Percentiles rank a stretch among this genome's conserved stretches.
phyloP scores from a whole-genome alignment of 2,329 filamentous ascomycete species.

The Juglanconis oblonga region DNA sequence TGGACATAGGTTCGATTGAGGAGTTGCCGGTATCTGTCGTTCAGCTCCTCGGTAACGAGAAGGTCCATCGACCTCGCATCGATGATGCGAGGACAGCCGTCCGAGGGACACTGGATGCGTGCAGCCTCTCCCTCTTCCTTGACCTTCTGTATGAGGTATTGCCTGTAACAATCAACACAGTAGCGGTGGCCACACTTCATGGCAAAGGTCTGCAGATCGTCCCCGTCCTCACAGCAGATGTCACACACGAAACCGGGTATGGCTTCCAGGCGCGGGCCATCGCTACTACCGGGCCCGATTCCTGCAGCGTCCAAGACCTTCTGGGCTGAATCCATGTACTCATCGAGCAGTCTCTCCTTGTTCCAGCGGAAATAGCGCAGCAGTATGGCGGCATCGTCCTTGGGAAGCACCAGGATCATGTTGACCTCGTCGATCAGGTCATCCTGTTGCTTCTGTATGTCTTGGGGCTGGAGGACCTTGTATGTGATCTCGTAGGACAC shows the following conservation, averaged over 20 bases:
- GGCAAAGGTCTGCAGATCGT: conserved; percentile 76
- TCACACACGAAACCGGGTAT: conserved; percentile 83
- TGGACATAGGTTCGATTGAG: conserved; percentile 95
- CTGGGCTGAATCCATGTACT: conserved; percentile 88
- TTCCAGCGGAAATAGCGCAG: conserved; percentile 92
- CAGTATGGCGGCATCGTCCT: conserved; percentile 87
- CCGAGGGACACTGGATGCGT: conserved; percentile 87
- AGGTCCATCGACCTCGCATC: conserved; percentile 85
- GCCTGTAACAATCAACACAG: conserved; percentile 86
- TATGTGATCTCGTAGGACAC: conserved; percentile 81
- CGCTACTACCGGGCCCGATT: conserved; percentile 62
- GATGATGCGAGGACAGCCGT: conserved; percentile 84
- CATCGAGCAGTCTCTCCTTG: conserved; percentile 89
- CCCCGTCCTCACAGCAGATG: conserved; percentile 90
- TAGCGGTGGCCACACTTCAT: conserved; percentile 95
- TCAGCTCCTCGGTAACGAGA: conserved; percentile 59
- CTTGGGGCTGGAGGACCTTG: conserved; percentile 73
- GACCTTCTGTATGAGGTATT: conserved; percentile 91
- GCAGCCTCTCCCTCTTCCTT: conserved; percentile 93
- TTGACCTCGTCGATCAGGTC: conserved; percentile 86
- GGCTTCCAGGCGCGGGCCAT: conserved; percentile 65
- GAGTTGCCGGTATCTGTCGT: conserved; percentile 72
- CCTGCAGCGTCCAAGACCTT: conserved; percentile 82
- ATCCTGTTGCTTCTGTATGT: conserved; percentile 84
- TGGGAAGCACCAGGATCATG: conserved; percentile 82